Evolutionary conservation across 768 basidiomycete genomes (phyloP).

Genomic region (Termitomyces sp.): DNA sequence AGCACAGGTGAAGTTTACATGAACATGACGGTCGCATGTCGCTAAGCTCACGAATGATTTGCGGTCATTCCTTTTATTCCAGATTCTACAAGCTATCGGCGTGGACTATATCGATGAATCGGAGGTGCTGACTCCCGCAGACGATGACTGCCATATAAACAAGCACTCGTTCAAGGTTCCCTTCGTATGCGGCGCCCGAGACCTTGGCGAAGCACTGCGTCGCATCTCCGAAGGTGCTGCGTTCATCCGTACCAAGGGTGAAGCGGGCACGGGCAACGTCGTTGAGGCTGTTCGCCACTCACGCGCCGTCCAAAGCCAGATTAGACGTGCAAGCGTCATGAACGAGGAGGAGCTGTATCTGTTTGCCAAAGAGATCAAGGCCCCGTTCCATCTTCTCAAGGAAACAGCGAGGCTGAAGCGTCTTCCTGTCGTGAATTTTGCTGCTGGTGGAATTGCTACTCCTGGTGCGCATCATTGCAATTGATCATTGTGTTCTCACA

Average conservation of each 20-base stretch:
- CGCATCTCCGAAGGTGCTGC: constrained; percentile 97
- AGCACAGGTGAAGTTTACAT: constrained; percentile 59
- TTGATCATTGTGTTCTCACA: background rate
- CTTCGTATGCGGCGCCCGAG: constrained; percentile 93
- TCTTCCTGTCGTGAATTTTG: constrained; percentile 95
- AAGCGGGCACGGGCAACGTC: constrained; percentile 85
- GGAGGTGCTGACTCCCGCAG: constrained; percentile 92
- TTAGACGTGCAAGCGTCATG: constrained; percentile 83
- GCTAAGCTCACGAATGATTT: constrained; percentile 2
- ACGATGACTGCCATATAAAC: constrained; percentile 95
- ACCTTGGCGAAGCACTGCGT: constrained; percentile 93
- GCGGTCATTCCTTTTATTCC: constrained; percentile 2
- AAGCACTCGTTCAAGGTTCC: constrained; percentile 95
- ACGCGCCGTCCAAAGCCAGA: constrained; percentile 77
- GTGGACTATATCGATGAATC: constrained; percentile 97
- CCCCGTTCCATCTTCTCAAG: constrained; percentile 93
- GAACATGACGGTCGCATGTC: background rate
- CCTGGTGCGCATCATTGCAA: constrained; percentile 50
- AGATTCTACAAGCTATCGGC: constrained; percentile 93
- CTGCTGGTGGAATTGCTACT: constrained; percentile 90
- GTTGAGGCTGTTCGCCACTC: constrained; percentile 94
- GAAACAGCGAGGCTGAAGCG: constrained; percentile 92
- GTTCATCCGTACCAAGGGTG: constrained; percentile 97
- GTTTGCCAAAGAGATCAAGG: constrained; percentile 88
- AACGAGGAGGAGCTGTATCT: constrained; percentile 92